Base-by-base conservation (phyloP, 768 basidiomycete species). In the Strobilomyces confusus region DNA sequence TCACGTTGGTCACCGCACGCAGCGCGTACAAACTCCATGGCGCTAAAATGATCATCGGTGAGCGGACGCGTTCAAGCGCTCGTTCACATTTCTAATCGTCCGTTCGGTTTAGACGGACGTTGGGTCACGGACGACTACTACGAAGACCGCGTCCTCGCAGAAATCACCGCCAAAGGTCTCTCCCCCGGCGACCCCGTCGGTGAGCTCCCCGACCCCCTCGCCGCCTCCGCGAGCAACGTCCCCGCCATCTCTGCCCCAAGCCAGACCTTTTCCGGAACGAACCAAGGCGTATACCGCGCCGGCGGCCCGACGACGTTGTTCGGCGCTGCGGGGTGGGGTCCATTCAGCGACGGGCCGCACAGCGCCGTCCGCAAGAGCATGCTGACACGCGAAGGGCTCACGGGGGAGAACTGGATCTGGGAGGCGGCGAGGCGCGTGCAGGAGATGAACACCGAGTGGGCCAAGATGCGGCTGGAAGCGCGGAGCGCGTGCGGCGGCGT, bases 101-200 rank as follows among this genome's bases (percentile, higher is more conserved):
- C 8, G 11, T 34, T 52, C 12, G 14, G 38, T 56, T 19, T 51
- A 97, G 95, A 93, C 51, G 97, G 95, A 1, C 77, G 81, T 64
- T 95, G 94, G 89, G 86, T 98, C 1, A 80, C 82, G 8, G 97
- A 98, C 64, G 97, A 98, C 72, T 99, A 99, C 68, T 92, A 92
- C 71, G 97, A 99, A 69, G 88, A 87, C 37, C 89, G 89, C 52
- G 81, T 81, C 0, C 77, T 85, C 1, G 83, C 79, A 55, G 89
- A 92, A 42, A 88, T 91, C 62, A 79, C 84, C 4, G 81, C 82
- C n/a, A 83, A 84, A 32, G 95, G 93, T 7, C 78, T 92, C 59
- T 86, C 87, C 58, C 79, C 95, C 0, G 89, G 90, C 13, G 87
- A 92, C 48, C 80, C 75, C 8, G 93, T 95, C 19, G 89, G 88